Conservation (phyloP, 2,329 filamentous ascomycete genomes). For the Bipolaris oryzae region DNA sequence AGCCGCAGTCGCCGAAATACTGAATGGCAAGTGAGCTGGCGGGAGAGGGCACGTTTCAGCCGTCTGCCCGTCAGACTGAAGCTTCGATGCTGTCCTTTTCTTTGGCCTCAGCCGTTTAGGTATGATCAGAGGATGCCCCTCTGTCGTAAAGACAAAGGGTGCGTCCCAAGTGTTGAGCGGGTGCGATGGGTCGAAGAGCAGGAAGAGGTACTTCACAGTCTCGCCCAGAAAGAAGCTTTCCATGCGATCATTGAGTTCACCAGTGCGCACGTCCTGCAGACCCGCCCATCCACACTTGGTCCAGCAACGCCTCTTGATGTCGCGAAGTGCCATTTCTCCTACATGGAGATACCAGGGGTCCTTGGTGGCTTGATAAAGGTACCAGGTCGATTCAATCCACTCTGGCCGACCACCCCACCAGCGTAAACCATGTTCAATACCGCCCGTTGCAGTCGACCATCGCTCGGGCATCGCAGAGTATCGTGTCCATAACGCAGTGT, state of each 20-base stretch:
- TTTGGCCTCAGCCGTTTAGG: constrained; percentile 56
- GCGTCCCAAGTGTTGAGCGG: constrained; percentile 86
- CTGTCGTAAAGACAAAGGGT: constrained; percentile 91
- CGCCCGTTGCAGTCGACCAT: constrained; percentile 85
- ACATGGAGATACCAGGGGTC: constrained; percentile 97
- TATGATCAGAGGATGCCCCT: constrained; percentile 90
- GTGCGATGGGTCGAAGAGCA: constrained; percentile 85
- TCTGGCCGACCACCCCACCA: constrained; percentile 98
- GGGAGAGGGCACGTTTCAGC: constrained; percentile 70
- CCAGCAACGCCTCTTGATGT: constrained; percentile 88
- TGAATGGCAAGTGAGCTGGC: constrained; percentile 66
- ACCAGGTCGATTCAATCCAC: constrained; percentile 96
- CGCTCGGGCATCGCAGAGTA: constrained; percentile 93
- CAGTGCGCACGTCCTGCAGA: constrained; percentile 64
- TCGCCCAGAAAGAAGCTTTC: constrained; percentile 98
- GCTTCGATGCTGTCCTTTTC: constrained; percentile 6
- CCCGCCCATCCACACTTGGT: constrained; percentile 93
- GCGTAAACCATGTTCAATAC: constrained; percentile 82
- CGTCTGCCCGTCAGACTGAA: constrained; percentile 22
- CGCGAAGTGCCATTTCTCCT: constrained; percentile 90
- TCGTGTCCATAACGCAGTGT: constrained; percentile 91
- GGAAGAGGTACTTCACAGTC: constrained; percentile 92
- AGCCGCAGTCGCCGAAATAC: constrained; percentile 78
- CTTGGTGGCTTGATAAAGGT: constrained; percentile 89
- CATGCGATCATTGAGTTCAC: constrained; percentile 92